A percentile compares a stretch with the other conserved stretches of the same genome.
Conservation (phyloP, 768 basidiomycete genomes). For the Suillus alpinus region DNA sequence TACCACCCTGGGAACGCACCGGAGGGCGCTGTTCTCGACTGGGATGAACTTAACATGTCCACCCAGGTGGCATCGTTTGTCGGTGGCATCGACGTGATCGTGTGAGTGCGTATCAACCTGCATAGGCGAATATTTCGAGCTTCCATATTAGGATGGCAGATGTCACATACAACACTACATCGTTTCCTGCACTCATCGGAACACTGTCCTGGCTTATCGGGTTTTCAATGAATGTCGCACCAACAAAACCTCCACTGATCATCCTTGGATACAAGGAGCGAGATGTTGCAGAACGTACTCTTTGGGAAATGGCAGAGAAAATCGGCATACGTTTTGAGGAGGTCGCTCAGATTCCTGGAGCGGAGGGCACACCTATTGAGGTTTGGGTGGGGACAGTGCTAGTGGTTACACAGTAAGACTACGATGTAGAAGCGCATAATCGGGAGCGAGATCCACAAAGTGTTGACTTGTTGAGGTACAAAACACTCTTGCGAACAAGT, state of each 20-base stretch:
- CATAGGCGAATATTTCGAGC: neutral
- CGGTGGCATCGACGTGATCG: constrained; percentile 55
- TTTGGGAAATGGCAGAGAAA: constrained; percentile 62
- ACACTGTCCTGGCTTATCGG: constrained; percentile 57
- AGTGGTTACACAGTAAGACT: neutral
- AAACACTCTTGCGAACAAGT: neutral
- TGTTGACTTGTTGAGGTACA: neutral
- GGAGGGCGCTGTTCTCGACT: constrained; percentile 56
- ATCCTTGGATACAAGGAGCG: constrained; percentile 87
- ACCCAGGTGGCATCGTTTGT: constrained; percentile 36
- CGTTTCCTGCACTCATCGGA: constrained; percentile 74
- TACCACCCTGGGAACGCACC: constrained; percentile 30
- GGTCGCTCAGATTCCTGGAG: constrained; percentile 54
- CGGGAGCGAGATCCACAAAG: neutral
- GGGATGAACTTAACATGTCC: constrained; percentile 64
- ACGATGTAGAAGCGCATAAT: neutral
- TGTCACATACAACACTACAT: constrained; percentile 86
- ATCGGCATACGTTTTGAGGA: constrained; percentile 55
- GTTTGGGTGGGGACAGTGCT: constrained; percentile 54
- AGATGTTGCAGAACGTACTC: constrained; percentile 65
- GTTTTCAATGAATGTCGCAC: constrained; percentile 6
- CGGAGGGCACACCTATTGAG: constrained; percentile 64
- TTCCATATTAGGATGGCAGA: constrained; percentile 75
- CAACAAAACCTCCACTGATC: constrained; percentile 42
- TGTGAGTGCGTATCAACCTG: constrained; percentile 46